Base-by-base conservation (phyloP, 441 rosid genomes). In the Dalechampia spathulata region DNA sequence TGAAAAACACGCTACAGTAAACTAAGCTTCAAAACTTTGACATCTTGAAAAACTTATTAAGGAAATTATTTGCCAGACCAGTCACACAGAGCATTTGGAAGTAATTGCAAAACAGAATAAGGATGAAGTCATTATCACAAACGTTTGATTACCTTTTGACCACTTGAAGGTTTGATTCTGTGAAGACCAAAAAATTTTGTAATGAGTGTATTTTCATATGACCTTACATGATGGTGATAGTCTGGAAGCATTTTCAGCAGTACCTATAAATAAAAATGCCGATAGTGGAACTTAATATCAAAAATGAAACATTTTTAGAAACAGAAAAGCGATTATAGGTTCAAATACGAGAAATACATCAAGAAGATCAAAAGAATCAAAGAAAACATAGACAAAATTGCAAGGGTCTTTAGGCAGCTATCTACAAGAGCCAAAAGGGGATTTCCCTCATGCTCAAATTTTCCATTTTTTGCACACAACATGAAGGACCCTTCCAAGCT, bases 181-280 rank as follows among this genome's bases (percentile, higher is more conserved):
- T 93, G 99, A 75, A 93, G 95, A 58, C 99, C 99, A 76, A 93
- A 93, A 77, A 93, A 89, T 63, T 93, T 93, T 42, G 99, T 93
- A 53, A 93, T 73, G 71, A 93, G 99, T 0, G 97, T 93, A 70
- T 93, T 93, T 64, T 93, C 97, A 67, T 85, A 82, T 8, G 92
- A 72, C 69, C 78, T 79, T 71, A 93, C 97, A 66, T 93, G 99
- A 75, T 85, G 68, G 71, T 89, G 96, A 71, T 89, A 93, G 65
- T 77, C 75, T 17, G 99, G 97, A 77, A 89, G 96, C 99, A 93
- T 93, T 77, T 83, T 77, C 75, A 93, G 66, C 61, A 93, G 95
- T 70, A 93, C 99, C 99, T 93, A 71, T 52, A 65, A 37, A 56
- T 49, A 42, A 58, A 58, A 64, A 52, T 58, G 51, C 32, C 17